Conservation (phyloP, 169 alveolate species). For the Cryptosporidium ubiquitum region DNA sequence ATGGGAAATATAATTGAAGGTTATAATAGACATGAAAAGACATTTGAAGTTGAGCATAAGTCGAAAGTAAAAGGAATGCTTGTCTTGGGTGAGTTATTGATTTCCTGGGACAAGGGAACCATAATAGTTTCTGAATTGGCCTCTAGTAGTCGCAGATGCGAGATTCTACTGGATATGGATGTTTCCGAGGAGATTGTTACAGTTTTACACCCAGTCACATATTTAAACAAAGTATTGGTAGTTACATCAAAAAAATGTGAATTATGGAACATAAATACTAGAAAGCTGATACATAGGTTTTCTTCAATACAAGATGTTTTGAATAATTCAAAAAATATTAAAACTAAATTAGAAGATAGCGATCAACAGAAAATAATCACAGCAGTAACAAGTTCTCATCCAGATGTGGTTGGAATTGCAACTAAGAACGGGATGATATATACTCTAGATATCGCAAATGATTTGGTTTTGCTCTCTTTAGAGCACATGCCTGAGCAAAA, state of each 20-base stretch:
- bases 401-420: slow-evolving; percentile 58
- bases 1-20: slow-evolving; percentile 52
- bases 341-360: neutral
- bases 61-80: slow-evolving; percentile 38
- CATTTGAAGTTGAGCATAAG: slow-evolving; percentile 41
- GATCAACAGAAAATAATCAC: neutral
- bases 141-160: neutral
- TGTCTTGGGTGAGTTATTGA: slow-evolving; percentile 34
- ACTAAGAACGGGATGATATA: slow-evolving; percentile 37
- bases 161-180: slow-evolving; percentile 17
- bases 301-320: slow-evolving; percentile 18
- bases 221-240: slow-evolving; percentile 63
- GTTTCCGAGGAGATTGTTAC: slow-evolving; percentile 29
- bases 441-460: slow-evolving; percentile 62
- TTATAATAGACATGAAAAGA: slow-evolving; percentile 40
- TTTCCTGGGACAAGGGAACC: slow-evolving; percentile 47
- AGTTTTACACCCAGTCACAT: slow-evolving; percentile 57
- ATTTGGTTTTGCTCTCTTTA: slow-evolving; percentile 12
- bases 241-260: slow-evolving; percentile 64
- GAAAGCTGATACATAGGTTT: slow-evolving; percentile 50
- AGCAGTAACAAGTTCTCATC: slow-evolving; percentile 32
- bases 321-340: neutral
- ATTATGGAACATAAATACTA: slow-evolving; percentile 67
- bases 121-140: slow-evolving; percentile 16
- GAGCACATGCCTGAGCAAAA: slow-evolving; percentile 65